Conservation (phyloP, 805 yeast genomes). For the Metschnikowia kofuensis region DNA sequence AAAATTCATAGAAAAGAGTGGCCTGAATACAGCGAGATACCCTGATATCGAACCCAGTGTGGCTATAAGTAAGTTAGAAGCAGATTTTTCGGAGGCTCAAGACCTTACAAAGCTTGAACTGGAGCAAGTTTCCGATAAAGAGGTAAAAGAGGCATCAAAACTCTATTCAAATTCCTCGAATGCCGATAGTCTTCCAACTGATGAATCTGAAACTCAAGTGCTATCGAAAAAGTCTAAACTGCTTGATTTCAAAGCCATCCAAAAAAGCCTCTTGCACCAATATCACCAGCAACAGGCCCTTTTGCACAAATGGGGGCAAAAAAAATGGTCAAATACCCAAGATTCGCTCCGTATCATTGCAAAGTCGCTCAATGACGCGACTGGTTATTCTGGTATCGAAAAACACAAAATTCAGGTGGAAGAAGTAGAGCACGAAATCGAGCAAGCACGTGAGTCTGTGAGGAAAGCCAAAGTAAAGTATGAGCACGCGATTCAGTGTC, state of each 20-base stretch:
- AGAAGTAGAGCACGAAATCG: conserved; percentile 49
- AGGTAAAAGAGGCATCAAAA: not conserved
- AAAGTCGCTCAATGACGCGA: conserved; percentile 77
- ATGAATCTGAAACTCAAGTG: too few species aligned
- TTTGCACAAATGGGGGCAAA: conserved; percentile 37
- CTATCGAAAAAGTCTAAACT: too few species aligned
- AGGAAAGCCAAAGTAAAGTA: conserved; percentile 49
- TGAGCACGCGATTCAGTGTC: conserved; percentile 55
- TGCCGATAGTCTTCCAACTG: too few species aligned
- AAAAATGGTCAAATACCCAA: conserved; percentile 54
- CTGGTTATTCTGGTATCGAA: conserved; percentile 86
- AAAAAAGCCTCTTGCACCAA: conserved; percentile 45
- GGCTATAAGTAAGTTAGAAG: too few species aligned
- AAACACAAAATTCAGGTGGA: conserved; percentile 62
- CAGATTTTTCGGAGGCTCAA: too few species aligned
- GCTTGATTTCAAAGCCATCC: not conserved
- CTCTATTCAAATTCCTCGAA: too few species aligned
- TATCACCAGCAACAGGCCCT: conserved; percentile 33
- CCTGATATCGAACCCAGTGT: too few species aligned
- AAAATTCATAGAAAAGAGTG: not conserved
- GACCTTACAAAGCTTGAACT: too few species aligned
- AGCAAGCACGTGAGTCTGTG: conserved; percentile 47
- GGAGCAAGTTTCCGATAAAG: not conserved
- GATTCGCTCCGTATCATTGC: conserved; percentile 59
- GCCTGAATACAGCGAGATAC: not conserved